Evolutionary conservation across 2,329 filamentous ascomycete species (phyloP), one percentile per base, ranked within the genome.

Genomic region (Microdochium paspali): DNA sequence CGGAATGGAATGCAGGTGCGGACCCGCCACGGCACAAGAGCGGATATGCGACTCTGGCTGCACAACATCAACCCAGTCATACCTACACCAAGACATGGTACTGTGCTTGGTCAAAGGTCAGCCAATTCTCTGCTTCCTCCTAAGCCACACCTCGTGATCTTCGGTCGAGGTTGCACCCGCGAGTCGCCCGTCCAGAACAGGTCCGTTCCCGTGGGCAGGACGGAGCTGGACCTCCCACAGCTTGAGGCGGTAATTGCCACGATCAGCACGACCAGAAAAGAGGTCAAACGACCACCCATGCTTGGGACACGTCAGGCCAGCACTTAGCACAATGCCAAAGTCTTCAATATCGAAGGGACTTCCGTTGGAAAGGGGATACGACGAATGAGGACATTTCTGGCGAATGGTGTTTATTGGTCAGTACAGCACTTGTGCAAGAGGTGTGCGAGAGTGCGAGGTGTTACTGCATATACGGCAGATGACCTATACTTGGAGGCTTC

Each of bases 261-360:
- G 73, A 58, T 87, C 84, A 1, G 72, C 72, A 54, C 68, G 68
- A 0, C 84, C 84, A 0, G 82, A 77, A 46, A 79, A 76, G 2
- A 87, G 55, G 57, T 87, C 84, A 61, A 87, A 87, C 0, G 80
- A 82, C 84, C 84, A 87, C 4, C 71, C 77, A 51, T 87, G 83
- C 52, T 85, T 85, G 0, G 82, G 80, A 59, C 84, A 87, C 0
- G 72, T 75, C 3, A 87, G 65, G 0, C 82, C 84, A 0, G 79
- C 72, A 47, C 79, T 83, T 6, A 84, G 60, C 4, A 74, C 68
- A 2, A 84, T 65, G 0, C 84, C 83, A 58, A 86, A 87, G 50
- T 87, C 84, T 54, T 87, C 84, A 54, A 87, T 86, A 47, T 87
- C 84, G 49, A 85, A 86, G 0, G 81, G 69, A 0, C 64, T 74